Percentiles rank a stretch among this genome's conserved stretches.
phyloP scores from a whole-genome alignment of 2,329 filamentous ascomycete genomes.

The Nemania sp. region DNA sequence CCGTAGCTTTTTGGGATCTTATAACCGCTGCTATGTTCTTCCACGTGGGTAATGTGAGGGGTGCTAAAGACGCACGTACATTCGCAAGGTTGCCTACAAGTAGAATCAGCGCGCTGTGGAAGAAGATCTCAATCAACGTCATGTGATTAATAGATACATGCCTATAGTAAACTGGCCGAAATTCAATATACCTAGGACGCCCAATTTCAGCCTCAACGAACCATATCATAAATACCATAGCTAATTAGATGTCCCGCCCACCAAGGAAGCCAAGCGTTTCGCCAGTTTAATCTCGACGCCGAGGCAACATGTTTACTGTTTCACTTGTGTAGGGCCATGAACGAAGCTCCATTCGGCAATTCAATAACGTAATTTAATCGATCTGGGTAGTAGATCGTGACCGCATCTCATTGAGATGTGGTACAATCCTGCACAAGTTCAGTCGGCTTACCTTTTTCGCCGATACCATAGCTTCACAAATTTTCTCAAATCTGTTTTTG shows the following conservation, averaged over 20 bases:
- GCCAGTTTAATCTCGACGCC: slow-evolving; percentile 1
- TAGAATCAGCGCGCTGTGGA: not conserved
- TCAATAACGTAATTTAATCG: slow-evolving; percentile 13
- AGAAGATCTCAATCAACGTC: not conserved
- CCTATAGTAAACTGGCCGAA: not conserved
- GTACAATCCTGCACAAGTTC: not conserved
- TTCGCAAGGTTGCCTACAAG: not conserved
- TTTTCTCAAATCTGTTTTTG: slow-evolving; percentile 1
- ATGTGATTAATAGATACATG: not conserved
- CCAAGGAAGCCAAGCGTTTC: slow-evolving; percentile 22
- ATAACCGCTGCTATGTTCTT: not conserved
- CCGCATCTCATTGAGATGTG: not conserved
- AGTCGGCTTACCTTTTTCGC: not conserved
- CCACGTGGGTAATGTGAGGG: slow-evolving; percentile 17
- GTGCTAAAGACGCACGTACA: slow-evolving; percentile 6
- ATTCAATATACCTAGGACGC: slow-evolving; percentile 3
- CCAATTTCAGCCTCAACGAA: slow-evolving; percentile 11
- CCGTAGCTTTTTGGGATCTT: slow-evolving; percentile 9
- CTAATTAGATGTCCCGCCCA: not conserved
- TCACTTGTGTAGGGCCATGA: not conserved
- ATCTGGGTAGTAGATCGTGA: not conserved
- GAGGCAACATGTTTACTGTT: slow-evolving; percentile 33
- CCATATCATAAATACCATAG: not conserved
- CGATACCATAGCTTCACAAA: not conserved
- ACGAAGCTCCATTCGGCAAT: slow-evolving; percentile 8